Base-by-base conservation (phyloP, 2,329 filamentous ascomycete genomes). In the Claviceps maximensis region DNA sequence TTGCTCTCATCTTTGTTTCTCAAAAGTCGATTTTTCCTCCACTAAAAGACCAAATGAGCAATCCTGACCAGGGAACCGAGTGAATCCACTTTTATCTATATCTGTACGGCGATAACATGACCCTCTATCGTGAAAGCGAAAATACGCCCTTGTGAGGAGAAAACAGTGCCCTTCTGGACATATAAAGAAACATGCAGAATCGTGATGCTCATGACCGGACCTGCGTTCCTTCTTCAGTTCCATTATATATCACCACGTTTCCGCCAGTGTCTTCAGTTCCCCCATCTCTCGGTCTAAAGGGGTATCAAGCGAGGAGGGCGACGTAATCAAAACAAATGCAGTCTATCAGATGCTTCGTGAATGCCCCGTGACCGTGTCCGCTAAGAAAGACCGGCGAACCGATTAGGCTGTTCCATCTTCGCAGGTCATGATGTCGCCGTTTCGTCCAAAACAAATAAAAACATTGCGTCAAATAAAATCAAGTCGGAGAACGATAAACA, bases 1-100 rank as follows among this genome's bases (percentile, higher is more conserved):
- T 58, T 51, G 62, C 63, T 63, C 65, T 65, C 62, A 23, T 49
- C 44, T 54, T 36, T 41, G 27, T 27, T 15, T 61, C 25, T 59
- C 57, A 53, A 38, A n/a, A 33, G 31, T 3, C 53, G 58, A 29
- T 7, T 61, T 61, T 61, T 63, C 62, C 59, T 65, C 61, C 59
- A 59, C 60, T 54, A 56, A 58, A 61, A 64, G 63, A 62, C 61
- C 61, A 61, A 47, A 47, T 60, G 62, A 68, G 68, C 67, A 62
- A 62, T 61, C 56, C 58, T 56, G 67, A 73, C 74, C 69, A 75
- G 73, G 78, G 70, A 77, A 76, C 74, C 71, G 77, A 80, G 76
- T 78, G 79, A 54, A 79, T 78, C 77, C 76, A 76, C 75, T 80
- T 81, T 80, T 80, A 75, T 82, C 78, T 82, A 81, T 77, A 71